phyloP scores from a whole-genome alignment of 768 basidiomycete species.

The Lyophyllum decastes region DNA sequence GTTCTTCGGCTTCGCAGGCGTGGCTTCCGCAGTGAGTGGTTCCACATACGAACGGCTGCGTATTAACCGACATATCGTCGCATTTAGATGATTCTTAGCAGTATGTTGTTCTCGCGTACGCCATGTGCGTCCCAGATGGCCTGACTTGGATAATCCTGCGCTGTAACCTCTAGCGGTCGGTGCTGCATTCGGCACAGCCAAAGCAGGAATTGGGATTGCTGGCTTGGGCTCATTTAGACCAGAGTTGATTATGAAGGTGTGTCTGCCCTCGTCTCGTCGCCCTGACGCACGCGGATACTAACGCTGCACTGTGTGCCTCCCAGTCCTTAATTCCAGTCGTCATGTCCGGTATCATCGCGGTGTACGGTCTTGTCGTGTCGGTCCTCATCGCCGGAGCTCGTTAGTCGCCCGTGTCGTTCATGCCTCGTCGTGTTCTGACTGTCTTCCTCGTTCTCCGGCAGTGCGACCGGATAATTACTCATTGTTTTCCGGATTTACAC shows the following conservation, averaged over 20 bases:
- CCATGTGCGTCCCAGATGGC: not conserved
- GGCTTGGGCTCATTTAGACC: constrained; percentile 93
- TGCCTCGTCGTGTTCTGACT: not conserved
- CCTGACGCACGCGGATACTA: not conserved
- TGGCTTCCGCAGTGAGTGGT: constrained; percentile 81
- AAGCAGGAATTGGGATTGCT: constrained; percentile 96
- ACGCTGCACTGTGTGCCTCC: not conserved
- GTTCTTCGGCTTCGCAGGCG: constrained; percentile 98
- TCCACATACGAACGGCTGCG: not conserved
- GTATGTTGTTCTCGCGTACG: constrained; percentile 48
- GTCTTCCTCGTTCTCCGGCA: constrained; percentile 27
- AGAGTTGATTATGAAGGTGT: constrained; percentile 97
- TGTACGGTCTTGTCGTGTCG: constrained; percentile 94
- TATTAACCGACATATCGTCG: not conserved
- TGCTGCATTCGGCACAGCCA: constrained; percentile 95
- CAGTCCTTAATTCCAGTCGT: constrained; percentile 96
- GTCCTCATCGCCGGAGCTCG: constrained; percentile 81
- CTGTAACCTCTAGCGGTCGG: constrained; percentile 65
- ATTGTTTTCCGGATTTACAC: constrained; percentile 85
- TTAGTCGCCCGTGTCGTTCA: constrained; percentile 27
- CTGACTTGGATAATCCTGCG: not conserved
- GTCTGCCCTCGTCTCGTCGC: constrained; percentile 8
- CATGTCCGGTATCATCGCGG: constrained; percentile 98
- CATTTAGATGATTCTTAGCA: constrained; percentile 90
- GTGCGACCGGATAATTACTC: constrained; percentile 74